Conservation (phyloP, 1,284 basidiomycete genomes). For the Malassezia slooffiae region DNA sequence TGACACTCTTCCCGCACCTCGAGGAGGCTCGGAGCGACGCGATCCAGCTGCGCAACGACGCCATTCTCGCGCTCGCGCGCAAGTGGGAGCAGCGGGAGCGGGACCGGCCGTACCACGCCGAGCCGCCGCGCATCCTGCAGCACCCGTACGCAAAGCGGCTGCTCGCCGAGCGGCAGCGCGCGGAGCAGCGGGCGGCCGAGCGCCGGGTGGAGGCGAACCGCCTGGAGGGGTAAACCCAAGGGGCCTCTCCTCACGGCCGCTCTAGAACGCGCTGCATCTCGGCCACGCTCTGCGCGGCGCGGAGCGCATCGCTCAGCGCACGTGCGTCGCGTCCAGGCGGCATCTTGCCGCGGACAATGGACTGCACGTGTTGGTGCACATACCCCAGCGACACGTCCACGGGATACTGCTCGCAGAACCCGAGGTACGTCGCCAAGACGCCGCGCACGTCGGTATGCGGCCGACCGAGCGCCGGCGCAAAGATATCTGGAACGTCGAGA, state of each 20-base stretch:
- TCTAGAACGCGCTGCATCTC: constrained; percentile 1
- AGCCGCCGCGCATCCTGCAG: constrained; percentile 2
- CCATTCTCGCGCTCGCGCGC: constrained; percentile 5
- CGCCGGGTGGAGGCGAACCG: not conserved
- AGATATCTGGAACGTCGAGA: constrained; percentile 57
- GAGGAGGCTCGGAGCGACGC: constrained; percentile 10
- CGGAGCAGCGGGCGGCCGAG: not conserved
- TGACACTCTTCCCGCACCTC: constrained; percentile 4
- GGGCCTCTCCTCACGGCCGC: too few relatives aligned
- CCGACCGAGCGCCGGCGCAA: constrained; percentile 3
- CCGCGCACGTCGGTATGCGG: too few relatives aligned
- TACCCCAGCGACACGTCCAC: not conserved
- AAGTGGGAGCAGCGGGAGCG: constrained; percentile 6
- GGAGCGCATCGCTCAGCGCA: constrained; percentile 1
- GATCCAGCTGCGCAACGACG: constrained; percentile 8
- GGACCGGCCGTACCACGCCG: not conserved
- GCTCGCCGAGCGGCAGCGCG: not conserved
- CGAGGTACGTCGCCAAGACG: constrained; percentile 4
- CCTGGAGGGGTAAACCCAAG: too few relatives aligned
- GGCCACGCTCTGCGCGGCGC: not conserved
- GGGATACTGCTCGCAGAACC: constrained; percentile 4
- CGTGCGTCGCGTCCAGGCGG: constrained; percentile 11
- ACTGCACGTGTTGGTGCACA: constrained; percentile 12
- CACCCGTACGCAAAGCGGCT: constrained; percentile 7
- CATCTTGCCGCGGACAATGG: constrained; percentile 4